Conservation (phyloP, 805 yeast species). For the Metschnikowia henanensis region DNA sequence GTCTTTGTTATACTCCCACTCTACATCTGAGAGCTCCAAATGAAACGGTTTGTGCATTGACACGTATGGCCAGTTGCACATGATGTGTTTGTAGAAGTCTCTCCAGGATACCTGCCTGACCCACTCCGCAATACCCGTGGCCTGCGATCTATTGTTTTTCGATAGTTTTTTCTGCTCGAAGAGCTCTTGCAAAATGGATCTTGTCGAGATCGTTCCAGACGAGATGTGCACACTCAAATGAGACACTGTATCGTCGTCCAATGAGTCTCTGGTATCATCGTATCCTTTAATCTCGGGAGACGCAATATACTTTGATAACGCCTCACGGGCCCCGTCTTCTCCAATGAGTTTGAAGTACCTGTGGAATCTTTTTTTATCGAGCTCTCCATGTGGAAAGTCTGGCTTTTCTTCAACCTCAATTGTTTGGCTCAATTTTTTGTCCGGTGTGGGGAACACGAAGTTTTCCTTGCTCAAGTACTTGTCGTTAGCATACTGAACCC, state of each 20-base stretch:
- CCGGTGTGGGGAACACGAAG: constrained; percentile 16
- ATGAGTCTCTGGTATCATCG: constrained; percentile 30
- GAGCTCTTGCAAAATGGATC: constrained; percentile 35
- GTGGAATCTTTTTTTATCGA: constrained; percentile 22
- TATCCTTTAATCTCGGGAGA: constrained; percentile 29
- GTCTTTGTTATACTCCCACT: constrained; percentile 43
- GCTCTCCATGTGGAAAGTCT: constrained; percentile 15
- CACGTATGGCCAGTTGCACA: constrained; percentile 50
- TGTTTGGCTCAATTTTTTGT: constrained; percentile 12
- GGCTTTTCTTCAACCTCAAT: constrained; percentile 14
- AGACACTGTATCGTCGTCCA: constrained; percentile 34
- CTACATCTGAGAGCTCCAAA: constrained; percentile 39
- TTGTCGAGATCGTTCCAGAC: constrained; percentile 45
- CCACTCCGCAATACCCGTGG: constrained; percentile 42
- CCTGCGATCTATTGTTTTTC: constrained; percentile 24
- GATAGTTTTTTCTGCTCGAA: constrained; percentile 24
- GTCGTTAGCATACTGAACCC: constrained; percentile 33
- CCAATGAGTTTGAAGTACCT: constrained; percentile 29
- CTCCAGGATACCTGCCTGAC: constrained; percentile 59
- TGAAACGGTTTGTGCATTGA: constrained; percentile 52
- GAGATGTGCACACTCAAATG: constrained; percentile 48
- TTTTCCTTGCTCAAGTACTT: constrained; percentile 13
- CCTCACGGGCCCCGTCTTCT: constrained; percentile 32
- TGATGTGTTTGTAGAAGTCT: constrained; percentile 53
- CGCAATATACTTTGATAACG: constrained; percentile 21